Evolutionary conservation across 164 flowering plant genomes (phyloP).

Genomic region (Chimonanthus praecox): DNA sequence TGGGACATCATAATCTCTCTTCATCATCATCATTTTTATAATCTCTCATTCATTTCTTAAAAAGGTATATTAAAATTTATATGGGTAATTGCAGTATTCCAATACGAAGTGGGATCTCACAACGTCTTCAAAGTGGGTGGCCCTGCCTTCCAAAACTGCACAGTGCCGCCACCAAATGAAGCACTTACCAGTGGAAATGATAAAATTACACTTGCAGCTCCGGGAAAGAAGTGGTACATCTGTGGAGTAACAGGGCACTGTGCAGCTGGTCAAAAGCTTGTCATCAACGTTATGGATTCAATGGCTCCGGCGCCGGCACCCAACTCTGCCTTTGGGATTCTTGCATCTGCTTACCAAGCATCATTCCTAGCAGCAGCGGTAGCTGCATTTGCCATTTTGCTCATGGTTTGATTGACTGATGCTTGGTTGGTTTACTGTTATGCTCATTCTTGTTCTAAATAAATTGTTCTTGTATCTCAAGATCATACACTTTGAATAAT

Average conservation of each 20-base stretch:
- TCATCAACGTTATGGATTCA: slow-evolving; percentile 1
- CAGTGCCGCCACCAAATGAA: slow-evolving; percentile 1
- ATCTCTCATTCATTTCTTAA: neutral
- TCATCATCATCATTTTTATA: neutral
- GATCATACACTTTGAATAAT: neutral
- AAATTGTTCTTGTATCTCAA: neutral
- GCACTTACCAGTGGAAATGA: slow-evolving; percentile 5
- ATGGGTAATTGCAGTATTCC: slow-evolving; percentile 4
- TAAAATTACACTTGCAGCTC: neutral
- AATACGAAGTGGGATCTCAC: neutral
- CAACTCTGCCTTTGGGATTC: neutral
- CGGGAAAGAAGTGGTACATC: slow-evolving; percentile 16
- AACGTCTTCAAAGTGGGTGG: slow-evolving; percentile 8
- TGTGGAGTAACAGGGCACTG: slow-evolving; percentile 9
- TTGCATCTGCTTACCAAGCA: neutral
- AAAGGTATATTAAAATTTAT: neutral
- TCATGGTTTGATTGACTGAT: neutral
- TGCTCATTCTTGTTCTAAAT: too few species aligned
- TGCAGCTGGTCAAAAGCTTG: slow-evolving; percentile 5
- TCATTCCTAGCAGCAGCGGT: neutral
- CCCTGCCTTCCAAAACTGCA: neutral
- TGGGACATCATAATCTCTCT: neutral
- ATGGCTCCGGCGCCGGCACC: neutral
- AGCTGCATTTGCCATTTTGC: neutral
- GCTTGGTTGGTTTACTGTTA: too few species aligned